Evolutionary conservation across 2,329 filamentous ascomycete genomes (phyloP), one percentile per base, ranked within the genome.

Genomic region (Lachnellula occidentalis): DNA sequence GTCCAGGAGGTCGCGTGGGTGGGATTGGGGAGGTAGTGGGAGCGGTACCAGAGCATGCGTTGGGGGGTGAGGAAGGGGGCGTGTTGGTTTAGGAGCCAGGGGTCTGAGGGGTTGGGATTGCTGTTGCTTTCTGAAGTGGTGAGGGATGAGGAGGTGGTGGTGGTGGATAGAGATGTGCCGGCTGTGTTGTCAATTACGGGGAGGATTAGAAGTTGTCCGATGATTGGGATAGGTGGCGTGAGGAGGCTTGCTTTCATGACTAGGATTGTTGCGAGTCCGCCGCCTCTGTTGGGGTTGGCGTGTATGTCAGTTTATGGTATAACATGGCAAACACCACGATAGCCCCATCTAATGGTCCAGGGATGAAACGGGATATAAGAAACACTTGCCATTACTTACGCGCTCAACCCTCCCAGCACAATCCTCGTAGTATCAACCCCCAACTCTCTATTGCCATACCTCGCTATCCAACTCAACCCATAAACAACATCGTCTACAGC

Each of bases 21-120:
- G 27, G 70, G 53, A 34, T 76, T 69, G 0, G 78, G 78, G 4
- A 83, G 72, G 64, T 82, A 82, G 63, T 79, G 76, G 27, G 73
- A 62, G 17, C 79, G 73, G 61, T 81, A 83, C 79, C 80, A 82
- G 45, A 78, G 67, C 79, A 82, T 82, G 64, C 81, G 80, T 1
- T 70, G 68, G 0, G 78, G 76, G 0, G 78, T 75, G 2, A 82
- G 71, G 2, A 78, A 76, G 1, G 79, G 75, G 0, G 76, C 73
- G 60, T 75, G 68, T 59, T 78, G 69, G 61, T 78, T 79, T 31
- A 72, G 71, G n/a, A 67, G 69, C 72, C 76, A 83, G 55, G 72
- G 77, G 49, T 69, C 75, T 5, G 27, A 31, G 27, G 7, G 2
- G 8, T 31, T 31, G 27, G 27, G 7, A 11, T 9, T 31, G 9